These are phyloP conservation scores for Phoma herbarum DNA, from an alignment of 2,329 filamentous ascomycete species.

Conservation along the genomic window DNA sequence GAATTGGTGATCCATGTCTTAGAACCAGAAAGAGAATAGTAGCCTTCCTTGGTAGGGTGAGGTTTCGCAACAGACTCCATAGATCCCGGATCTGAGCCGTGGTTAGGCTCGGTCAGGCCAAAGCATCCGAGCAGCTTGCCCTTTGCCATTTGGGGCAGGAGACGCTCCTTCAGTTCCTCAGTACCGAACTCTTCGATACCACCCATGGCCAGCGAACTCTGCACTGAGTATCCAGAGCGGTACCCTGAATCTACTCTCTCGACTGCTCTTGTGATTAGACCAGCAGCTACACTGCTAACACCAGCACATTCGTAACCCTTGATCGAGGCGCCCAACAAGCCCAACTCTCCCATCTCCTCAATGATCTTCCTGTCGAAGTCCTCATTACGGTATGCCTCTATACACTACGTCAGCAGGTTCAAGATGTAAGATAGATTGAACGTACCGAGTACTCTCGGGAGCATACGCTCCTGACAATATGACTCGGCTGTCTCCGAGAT, in stretches of 20 bases:
- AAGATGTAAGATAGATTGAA: conserved; percentile 2
- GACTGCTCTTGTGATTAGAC: conserved; percentile 87
- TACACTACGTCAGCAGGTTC: conserved; percentile 18
- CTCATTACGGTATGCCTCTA: conserved; percentile 87
- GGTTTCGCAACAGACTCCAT: conserved; percentile 90
- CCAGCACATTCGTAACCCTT: conserved; percentile 89
- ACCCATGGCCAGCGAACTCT: conserved; percentile 92
- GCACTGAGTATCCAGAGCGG: conserved; percentile 90
- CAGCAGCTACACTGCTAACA: conserved; percentile 86
- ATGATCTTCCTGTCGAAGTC: conserved; percentile 86
- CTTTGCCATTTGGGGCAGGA: conserved; percentile 81
- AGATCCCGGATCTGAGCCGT: conserved; percentile 88
- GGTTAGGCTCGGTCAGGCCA: conserved; percentile 90
- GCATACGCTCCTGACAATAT: conserved; percentile 90
- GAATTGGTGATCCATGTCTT: conserved; percentile 98
- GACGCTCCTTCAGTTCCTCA: conserved; percentile 86
- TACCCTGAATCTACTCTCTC: conserved; percentile 93
- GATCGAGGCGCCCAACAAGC: conserved; percentile 86
- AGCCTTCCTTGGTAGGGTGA: conserved; percentile 84
- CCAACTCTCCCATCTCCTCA: conserved; percentile 90
- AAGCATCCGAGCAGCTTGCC: conserved; percentile 86
- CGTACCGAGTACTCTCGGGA: conserved; percentile 84
- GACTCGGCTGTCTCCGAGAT: conserved; percentile 90
- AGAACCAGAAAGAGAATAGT: conserved; percentile 78
- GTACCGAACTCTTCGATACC: conserved; percentile 88